These are phyloP conservation scores for Boletus barrowsii DNA, from an alignment of 768 basidiomycete genomes.

Conservation along the genomic window DNA sequence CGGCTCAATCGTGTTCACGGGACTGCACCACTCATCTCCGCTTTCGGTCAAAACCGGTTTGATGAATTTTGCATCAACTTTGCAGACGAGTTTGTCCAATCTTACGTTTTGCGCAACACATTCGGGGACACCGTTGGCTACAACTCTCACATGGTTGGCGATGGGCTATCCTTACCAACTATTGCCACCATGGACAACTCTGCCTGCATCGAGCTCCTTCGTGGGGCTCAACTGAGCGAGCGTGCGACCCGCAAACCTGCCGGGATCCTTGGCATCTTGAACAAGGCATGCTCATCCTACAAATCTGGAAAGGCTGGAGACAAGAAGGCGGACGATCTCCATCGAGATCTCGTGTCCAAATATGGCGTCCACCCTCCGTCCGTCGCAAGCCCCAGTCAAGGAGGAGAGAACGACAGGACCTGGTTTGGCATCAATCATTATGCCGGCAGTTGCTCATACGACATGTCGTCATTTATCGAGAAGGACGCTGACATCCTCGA, in stretches of 20 bases:
- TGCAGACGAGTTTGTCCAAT: constrained; percentile 77
- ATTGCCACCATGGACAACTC: constrained; percentile 79
- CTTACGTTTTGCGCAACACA: constrained; percentile 64
- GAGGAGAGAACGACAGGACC: constrained; percentile 45
- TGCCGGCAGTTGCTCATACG: constrained; percentile 71
- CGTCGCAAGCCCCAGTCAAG: constrained; percentile 48
- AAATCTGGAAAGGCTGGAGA: constrained; percentile 78
- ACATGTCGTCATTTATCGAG: constrained; percentile 63
- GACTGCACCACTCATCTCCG: constrained; percentile 63
- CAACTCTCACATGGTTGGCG: constrained; percentile 56
- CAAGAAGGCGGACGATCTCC: constrained; percentile 66
- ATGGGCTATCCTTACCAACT: constrained; percentile 64
- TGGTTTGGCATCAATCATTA: constrained; percentile 89
- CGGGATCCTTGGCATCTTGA: constrained; percentile 74
- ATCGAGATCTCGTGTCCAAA: constrained; percentile 65
- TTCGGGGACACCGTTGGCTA: constrained; percentile 73
- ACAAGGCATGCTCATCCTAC: constrained; percentile 66
- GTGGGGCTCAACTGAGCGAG: constrained; percentile 67
- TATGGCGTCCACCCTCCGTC: constrained; percentile 79
- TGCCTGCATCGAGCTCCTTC: constrained; percentile 79
- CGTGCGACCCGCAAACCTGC: constrained; percentile 68
- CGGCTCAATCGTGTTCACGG: constrained; percentile 60
- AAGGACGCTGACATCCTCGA: constrained; percentile 78
- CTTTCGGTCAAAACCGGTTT: constrained; percentile 77
- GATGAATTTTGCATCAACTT: constrained; percentile 90